Conservation (phyloP, 768 basidiomycete genomes). For the Serendipita sp. region DNA sequence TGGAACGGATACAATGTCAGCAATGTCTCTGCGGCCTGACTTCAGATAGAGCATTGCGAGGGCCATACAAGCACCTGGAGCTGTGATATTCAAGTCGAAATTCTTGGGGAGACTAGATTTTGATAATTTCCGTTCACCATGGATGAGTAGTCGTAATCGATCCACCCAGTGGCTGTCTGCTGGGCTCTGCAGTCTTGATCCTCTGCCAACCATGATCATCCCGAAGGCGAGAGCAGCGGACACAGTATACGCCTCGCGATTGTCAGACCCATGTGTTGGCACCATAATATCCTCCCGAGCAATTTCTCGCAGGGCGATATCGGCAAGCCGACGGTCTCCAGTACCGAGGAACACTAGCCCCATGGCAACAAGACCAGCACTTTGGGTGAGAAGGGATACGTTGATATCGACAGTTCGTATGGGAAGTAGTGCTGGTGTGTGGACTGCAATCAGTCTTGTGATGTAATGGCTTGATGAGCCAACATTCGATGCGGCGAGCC, state of each 20-base stretch:
- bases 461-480: constrained; percentile 76
- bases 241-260: constrained; percentile 83
- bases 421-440: constrained; percentile 84
- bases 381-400: constrained; percentile 76
- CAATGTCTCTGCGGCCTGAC: constrained; percentile 69
- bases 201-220: constrained; percentile 89
- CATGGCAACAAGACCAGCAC: constrained; percentile 71
- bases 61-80: constrained; percentile 79
- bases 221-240: constrained; percentile 83
- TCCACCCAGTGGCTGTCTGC: constrained; percentile 57
- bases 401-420: constrained; percentile 77
- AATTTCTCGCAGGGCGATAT: constrained; percentile 76
- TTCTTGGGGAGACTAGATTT: constrained; percentile 17
- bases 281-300: constrained; percentile 59
- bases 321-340: constrained; percentile 78
- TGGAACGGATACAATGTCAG: constrained; percentile 70
- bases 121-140: constrained; percentile 38
- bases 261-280: constrained; percentile 71
- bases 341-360: constrained; percentile 84
- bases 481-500: constrained; percentile 79
- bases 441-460: constrained; percentile 80
- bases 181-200: constrained; percentile 41
- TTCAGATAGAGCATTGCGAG: constrained; percentile 86
- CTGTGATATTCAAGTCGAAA: constrained; percentile 81
- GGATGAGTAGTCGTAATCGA: constrained; percentile 56